Conservation (phyloP, 1,284 basidiomycete species). For the Boletus smithii region DNA sequence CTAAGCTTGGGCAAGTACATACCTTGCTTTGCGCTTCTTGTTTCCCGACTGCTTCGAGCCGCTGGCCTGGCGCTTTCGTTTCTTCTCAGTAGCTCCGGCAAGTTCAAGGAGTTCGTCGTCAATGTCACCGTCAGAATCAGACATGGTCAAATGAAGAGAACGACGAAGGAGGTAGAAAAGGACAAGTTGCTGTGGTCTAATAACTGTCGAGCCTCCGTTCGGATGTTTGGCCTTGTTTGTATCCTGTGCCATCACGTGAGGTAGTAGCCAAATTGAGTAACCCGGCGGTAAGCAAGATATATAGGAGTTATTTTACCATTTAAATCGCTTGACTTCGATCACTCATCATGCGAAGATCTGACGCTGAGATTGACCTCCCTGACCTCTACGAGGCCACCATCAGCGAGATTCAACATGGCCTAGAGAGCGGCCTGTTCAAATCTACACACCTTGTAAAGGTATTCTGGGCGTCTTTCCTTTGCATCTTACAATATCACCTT, state of each 20-base stretch:
- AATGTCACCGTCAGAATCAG: conserved; percentile 67
- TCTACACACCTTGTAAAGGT: conserved; percentile 29
- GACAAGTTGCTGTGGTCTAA: conserved; percentile 1
- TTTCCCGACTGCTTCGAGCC: conserved; percentile 30
- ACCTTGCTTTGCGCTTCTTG: conserved; percentile 54
- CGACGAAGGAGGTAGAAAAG: neutral
- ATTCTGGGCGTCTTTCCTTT: neutral
- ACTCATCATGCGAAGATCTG: conserved; percentile 6
- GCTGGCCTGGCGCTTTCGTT: conserved; percentile 43
- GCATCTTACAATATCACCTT: neutral
- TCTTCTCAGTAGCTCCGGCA: conserved; percentile 56
- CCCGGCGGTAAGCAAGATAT: neutral
- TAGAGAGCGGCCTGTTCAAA: conserved; percentile 20
- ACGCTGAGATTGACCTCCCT: conserved; percentile 11
- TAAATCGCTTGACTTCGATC: neutral
- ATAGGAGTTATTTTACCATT: conserved; percentile 5
- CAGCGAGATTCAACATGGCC: conserved; percentile 26
- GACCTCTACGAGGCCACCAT: conserved; percentile 34
- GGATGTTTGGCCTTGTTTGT: conserved; percentile 23
- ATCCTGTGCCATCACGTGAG: conserved; percentile 18
- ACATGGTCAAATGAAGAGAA: conserved; percentile 43
- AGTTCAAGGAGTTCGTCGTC: conserved; percentile 68
- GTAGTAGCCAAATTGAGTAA: neutral
- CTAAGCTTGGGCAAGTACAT: conserved; percentile 21
- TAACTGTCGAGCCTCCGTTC: neutral